Evolutionary conservation across 192 early-diverging fungal species (phyloP), one percentile per base, ranked within the genome.

Genomic region (Haplosporangium gracile): DNA sequence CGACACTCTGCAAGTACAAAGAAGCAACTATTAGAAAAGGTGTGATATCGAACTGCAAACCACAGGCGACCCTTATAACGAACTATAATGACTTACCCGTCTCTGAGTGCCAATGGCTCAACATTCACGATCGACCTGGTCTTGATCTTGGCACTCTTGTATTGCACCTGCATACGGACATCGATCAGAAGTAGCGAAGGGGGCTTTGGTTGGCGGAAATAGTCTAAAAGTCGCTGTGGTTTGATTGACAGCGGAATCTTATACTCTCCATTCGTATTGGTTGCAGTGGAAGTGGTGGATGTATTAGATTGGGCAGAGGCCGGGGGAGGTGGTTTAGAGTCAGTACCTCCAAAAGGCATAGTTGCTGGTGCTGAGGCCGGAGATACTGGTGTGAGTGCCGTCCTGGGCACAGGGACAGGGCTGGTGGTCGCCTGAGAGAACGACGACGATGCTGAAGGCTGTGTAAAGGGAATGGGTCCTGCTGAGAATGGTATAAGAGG

Each of bases 121-220:
- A 98, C 72, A 76, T 97, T 93, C 24, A 97, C 93, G 22, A 94
- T 87, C 76, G 90, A 86, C 38, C 82, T 82, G 81, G 94, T 93
- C 60, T 92, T 93, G 51, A 98, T 91, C 18, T 93, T 95, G 2
- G 94, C 95, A 72, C 88, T 89, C 1, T 88, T 88, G 85, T 89
- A 97, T 43, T 95, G 89, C 38, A 95, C 93, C 51, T 92, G 91
- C 43, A 92, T 91, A 20, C 97, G 91, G 16, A 97, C 91, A 88
- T 98, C 97, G 75, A 98, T 86, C 26, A 98, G 74, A 34, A 98
- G 76, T 8, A 95, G 68, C 18, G 91, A 89, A 10, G 89, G 85
- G 69, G 57, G 11, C 0, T 87, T 70, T 60, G 70, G 29, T 49
- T 89, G 79, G 26, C 77, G 38, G 74, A 94, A 45, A 70, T 90